Evolutionary conservation across 129 eudicot genomes (phyloP).

Genomic region (Pulicaria dysenterica): DNA sequence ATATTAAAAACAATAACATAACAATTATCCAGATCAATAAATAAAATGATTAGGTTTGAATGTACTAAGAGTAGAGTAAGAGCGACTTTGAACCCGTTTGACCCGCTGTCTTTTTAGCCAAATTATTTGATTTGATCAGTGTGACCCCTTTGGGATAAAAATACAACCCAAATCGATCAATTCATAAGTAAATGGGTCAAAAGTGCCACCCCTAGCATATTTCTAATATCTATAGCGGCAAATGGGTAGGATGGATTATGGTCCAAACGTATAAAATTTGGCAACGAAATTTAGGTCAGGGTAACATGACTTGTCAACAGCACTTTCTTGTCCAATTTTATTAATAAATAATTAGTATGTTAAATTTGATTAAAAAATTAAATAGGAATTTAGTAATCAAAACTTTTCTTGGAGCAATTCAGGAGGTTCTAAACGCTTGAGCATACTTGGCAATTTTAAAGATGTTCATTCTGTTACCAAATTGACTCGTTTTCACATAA

Average conservation of each 20-base stretch:
- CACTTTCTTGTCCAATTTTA: not conserved
- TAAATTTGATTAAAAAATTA: not conserved
- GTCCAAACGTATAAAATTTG: not conserved
- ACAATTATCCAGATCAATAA: not conserved
- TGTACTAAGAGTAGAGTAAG: not conserved
- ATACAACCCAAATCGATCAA: not conserved
- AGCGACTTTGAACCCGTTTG: not conserved
- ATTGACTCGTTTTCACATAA: not conserved
- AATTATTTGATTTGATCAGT: not conserved
- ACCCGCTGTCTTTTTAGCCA: not conserved
- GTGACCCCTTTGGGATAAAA: not conserved
- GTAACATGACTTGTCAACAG: not conserved
- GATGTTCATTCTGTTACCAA: not conserved
- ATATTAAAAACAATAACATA: not conserved
- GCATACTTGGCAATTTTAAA: not conserved
- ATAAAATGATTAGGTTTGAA: not conserved
- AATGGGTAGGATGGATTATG: not conserved
- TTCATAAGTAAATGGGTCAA: not conserved
- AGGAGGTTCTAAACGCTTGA: not conserved
- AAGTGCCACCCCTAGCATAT: not conserved
- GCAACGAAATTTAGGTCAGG: not conserved
- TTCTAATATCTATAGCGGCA: not conserved
- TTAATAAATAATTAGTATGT: not conserved
- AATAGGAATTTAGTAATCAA: not conserved
- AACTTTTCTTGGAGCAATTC: not conserved